Base-by-base conservation (phyloP, 2,329 filamentous ascomycete genomes). In the Fusarium neocosmosporiellum region DNA sequence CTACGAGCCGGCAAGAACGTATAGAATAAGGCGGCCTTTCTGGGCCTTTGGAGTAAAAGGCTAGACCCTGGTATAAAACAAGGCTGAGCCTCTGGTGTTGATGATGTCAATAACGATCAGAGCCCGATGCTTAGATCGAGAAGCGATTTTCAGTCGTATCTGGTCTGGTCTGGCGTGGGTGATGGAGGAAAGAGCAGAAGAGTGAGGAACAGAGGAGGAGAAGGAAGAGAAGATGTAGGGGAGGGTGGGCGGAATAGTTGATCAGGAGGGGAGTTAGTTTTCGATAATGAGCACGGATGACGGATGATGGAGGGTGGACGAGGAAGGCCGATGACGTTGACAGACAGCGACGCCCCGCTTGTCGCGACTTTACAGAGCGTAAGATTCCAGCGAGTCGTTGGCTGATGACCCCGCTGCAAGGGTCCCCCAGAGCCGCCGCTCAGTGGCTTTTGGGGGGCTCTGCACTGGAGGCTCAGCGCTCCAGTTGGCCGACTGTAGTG, bases 321-420 rank as follows among this genome's bases (percentile, higher is more conserved):
- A 63, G 63, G 54, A 65, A 57, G 75, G 65, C 62, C 69, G 74
- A 78, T 78, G 76, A 78, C 76, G 76, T 78, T 78, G 69, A 72
- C 73, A 54, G 67, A 68, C 68, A 65, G 57, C 16, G 36, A 64
- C 27, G 70, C 75, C 75, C 74, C 76, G 71, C 72, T 75, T 62
- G 59, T 61, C 37, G 64, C 58, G 59, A 76, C 54, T 64, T 72
- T 75, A 61, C 73, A 72, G 71, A 60, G 71, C 71, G 62, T 61
- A 67, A 76, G 48, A 59, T 59, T 66, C 59, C 67, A 71, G 70
- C 41, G 37, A 41, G 33, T 55, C 50, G 65, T 31, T 43, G 53
- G 70, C 71, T 69, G 73, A 75, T 78, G 75, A 77, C 74, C 18
- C 69, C 62, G 54, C 66, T 66, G 65, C 71, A 70, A 65, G 70